These are phyloP conservation scores for Lachnellula arida DNA, from an alignment of 2,329 filamentous ascomycete species.

Conservation along the genomic window DNA sequence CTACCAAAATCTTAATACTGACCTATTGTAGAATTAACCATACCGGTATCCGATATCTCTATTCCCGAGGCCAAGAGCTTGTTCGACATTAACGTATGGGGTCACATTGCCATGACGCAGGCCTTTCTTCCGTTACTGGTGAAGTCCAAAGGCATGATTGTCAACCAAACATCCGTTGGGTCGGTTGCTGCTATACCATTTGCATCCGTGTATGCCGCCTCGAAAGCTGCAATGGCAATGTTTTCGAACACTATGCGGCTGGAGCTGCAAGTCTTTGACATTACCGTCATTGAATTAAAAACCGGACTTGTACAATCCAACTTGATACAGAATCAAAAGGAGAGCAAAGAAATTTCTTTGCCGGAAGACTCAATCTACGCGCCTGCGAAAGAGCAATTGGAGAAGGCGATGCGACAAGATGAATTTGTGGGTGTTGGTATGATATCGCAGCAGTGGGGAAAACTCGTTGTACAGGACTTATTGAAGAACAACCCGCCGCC, in stretches of 20 bases:
- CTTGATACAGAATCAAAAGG: slow-evolving; percentile 19
- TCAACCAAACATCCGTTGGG: slow-evolving; percentile 33
- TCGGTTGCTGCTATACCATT: not conserved
- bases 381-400: slow-evolving; percentile 11
- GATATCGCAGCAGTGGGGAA: slow-evolving; percentile 14
- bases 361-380: slow-evolving; percentile 3
- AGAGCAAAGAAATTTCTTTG: slow-evolving; percentile 1
- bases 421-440: slow-evolving; percentile 3
- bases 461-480: slow-evolving; percentile 12
- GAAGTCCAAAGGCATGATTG: slow-evolving; percentile 34
- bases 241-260: slow-evolving; percentile 17
- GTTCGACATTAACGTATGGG: slow-evolving; percentile 29
- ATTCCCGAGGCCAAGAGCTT: slow-evolving; percentile 23
- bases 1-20: no score
- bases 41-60: slow-evolving; percentile 30
- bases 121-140: slow-evolving; percentile 20
- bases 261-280: slow-evolving; percentile 17
- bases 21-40: slow-evolving; percentile 13
- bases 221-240: slow-evolving; percentile 18
- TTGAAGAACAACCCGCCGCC: slow-evolving; percentile 9
- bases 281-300: slow-evolving; percentile 22
- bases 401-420: slow-evolving; percentile 8
- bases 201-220: slow-evolving; percentile 16
- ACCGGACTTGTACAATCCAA: slow-evolving; percentile 20
- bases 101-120: slow-evolving; percentile 25